Percentiles rank a stretch among this genome's conserved stretches.
Evolutionary conservation across 2,329 filamentous ascomycete genomes (phyloP).

Genomic region (Shiraia bambusicola): DNA sequence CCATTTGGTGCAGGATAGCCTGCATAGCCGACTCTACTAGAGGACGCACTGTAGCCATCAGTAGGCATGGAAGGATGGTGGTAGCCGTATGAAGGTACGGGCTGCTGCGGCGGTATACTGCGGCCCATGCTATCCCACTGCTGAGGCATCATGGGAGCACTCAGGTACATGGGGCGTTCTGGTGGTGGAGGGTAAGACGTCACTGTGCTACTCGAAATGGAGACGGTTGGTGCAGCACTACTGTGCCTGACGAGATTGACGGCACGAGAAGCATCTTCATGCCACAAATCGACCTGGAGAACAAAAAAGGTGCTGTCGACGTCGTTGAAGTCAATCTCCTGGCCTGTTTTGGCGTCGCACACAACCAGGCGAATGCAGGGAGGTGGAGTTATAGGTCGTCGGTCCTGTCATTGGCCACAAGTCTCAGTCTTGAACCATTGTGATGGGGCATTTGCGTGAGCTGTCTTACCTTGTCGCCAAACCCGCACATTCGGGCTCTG

Average conservation of each 20-base stretch:
- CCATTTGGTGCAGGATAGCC: constrained; percentile 7
- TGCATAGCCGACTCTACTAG: constrained; percentile 21
- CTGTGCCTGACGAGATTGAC: constrained; percentile 70
- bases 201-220: constrained; percentile 77
- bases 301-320: constrained; percentile 69
- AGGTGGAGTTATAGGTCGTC: constrained; percentile 91
- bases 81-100: constrained; percentile 4
- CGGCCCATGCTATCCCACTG: constrained; percentile 5
- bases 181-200: constrained; percentile 69
- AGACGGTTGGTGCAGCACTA: constrained; percentile 62
- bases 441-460: constrained; percentile 15
- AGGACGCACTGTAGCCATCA: constrained; percentile 10
- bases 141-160: constrained; percentile 38
- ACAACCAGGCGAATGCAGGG: constrained; percentile 86
- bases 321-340: constrained; percentile 79
- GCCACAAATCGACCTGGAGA: constrained; percentile 70
- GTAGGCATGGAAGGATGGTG: constrained; percentile 8
- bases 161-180: constrained; percentile 36
- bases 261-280: constrained; percentile 60
- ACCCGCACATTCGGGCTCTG: constrained; percentile 96
- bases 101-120: constrained; percentile 5
- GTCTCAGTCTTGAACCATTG: constrained; percentile 28
- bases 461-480: constrained; percentile 82
- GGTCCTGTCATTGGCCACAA: constrained; percentile 63
- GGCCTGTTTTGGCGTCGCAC: constrained; percentile 69